Evolutionary conservation across 495 filamentous ascomycete genomes (phyloP).

Genomic region (Sphaerosporella brunnea): DNA sequence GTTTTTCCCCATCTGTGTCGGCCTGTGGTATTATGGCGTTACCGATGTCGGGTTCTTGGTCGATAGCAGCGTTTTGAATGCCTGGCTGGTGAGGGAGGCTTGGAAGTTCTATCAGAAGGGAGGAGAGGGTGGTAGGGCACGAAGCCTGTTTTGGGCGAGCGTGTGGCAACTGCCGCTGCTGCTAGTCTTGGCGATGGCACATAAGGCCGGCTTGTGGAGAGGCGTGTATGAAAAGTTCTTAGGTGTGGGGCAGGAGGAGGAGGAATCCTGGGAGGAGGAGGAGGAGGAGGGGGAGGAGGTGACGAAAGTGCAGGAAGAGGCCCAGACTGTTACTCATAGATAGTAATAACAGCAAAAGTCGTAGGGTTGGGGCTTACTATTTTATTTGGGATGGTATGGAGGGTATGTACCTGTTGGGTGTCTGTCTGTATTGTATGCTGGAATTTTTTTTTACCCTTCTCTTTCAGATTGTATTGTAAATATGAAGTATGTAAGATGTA

Average conservation of each 20-base stretch:
- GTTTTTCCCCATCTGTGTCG: constrained; percentile 76
- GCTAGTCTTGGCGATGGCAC: constrained; percentile 74
- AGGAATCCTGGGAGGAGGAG: background rate
- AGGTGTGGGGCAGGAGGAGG: constrained; percentile 3
- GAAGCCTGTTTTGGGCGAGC: constrained; percentile 87
- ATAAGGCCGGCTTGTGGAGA: constrained; percentile 90
- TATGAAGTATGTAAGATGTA: too few relatives aligned
- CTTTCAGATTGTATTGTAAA: too few relatives aligned
- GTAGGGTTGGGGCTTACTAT: too few relatives aligned
- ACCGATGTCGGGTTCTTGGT: constrained; percentile 78
- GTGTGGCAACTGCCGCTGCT: constrained; percentile 91
- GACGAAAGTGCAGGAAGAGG: too few relatives aligned
- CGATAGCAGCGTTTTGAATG: constrained; percentile 64
- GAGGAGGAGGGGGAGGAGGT: background rate
- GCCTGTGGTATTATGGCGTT: constrained; percentile 59
- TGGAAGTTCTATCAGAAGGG: constrained; percentile 63
- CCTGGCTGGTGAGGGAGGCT: constrained; percentile 70
- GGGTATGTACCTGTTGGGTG: too few relatives aligned
- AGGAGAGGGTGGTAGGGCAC: constrained; percentile 63
- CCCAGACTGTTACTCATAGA: too few relatives aligned
- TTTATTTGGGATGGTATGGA: too few relatives aligned
- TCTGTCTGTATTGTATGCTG: too few relatives aligned
- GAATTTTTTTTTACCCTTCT: too few relatives aligned
- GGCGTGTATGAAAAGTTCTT: constrained; percentile 44
- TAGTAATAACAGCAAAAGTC: too few relatives aligned